Conservation (phyloP, 2,329 filamentous ascomycete species). For the Cyphellophora attinorum region DNA sequence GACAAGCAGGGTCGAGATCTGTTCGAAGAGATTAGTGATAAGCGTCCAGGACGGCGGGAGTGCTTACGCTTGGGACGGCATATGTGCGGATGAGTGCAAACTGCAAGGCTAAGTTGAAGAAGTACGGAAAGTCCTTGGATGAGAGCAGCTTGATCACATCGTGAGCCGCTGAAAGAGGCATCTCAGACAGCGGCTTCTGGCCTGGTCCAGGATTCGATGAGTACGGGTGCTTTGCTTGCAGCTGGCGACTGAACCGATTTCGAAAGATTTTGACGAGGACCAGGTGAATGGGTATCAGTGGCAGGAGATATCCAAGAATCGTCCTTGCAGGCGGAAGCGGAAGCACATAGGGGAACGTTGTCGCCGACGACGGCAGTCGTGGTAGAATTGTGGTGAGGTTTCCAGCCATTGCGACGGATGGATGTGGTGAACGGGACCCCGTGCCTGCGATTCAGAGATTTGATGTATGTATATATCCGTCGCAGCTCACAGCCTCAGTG, state of each 20-base stretch:
- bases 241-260: background rate
- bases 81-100: constrained; percentile 36
- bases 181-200: background rate
- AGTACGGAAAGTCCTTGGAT: constrained; percentile 15
- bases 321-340: background rate
- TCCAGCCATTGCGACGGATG: too few species aligned
- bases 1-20: constrained; percentile 27
- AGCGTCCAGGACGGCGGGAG: background rate
- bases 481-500: too few species aligned
- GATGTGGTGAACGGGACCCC: too few species aligned
- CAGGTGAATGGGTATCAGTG: background rate
- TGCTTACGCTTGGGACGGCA: constrained; percentile 47
- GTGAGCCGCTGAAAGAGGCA: constrained; percentile 11
- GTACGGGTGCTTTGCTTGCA: background rate
- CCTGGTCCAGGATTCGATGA: background rate
- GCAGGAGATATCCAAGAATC: background rate
- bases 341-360: too few species aligned
- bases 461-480: too few species aligned
- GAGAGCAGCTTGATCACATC: constrained; percentile 12
- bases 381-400: too few species aligned
- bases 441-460: too few species aligned
- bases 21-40: background rate
- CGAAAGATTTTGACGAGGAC: background rate
- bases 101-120: constrained; percentile 17
- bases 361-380: too few species aligned